A percentile compares a stretch with the other conserved stretches of the same genome.
These are phyloP conservation scores for Tricholomella constricta DNA, from an alignment of 768 basidiomycete species.

Conservation along the genomic window DNA sequence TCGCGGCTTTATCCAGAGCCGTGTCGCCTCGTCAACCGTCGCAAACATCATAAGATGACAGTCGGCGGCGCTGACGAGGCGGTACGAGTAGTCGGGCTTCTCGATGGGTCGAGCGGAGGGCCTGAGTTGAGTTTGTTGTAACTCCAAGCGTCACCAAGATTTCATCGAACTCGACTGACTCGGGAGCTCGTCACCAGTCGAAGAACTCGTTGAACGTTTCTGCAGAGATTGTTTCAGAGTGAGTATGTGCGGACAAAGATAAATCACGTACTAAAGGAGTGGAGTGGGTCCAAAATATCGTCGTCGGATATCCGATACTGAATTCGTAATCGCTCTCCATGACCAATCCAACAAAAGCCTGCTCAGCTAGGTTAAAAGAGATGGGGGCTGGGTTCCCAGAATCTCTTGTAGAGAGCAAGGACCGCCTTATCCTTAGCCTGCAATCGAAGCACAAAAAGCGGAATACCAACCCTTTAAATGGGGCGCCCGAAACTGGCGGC, in stretches of 20 bases:
- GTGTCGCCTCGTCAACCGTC: constrained; percentile 81
- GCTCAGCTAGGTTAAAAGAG: constrained; percentile 64
- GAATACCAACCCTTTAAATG: constrained; percentile 42
- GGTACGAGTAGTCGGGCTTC: constrained; percentile 68
- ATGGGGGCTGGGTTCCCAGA: constrained; percentile 85
- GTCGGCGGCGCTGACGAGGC: constrained; percentile 89
- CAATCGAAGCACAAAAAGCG: constrained; percentile 96
- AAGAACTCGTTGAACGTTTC: constrained; percentile 96
- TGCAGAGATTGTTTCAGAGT: constrained; percentile 38
- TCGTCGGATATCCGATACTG: constrained; percentile 79
- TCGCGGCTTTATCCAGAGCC: constrained; percentile 95
- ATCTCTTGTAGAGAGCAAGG: constrained; percentile 89
- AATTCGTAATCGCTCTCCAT: constrained; percentile 90
- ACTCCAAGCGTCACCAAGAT: background rate
- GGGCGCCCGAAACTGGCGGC: constrained; percentile 33
- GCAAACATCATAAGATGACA: constrained; percentile 96
- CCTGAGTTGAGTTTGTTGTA: constrained; percentile 85
- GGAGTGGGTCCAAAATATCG: constrained; percentile 82
- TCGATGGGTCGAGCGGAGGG: constrained; percentile 77
- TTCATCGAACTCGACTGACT: background rate
- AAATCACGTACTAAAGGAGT: constrained; percentile 71
- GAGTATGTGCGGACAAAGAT: background rate
- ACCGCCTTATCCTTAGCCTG: constrained; percentile 91
- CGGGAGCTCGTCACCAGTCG: constrained; percentile 51
- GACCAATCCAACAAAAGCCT: constrained; percentile 75